Evolutionary conservation across 805 yeast species (phyloP).

Genomic region (Candida multigemmis): DNA sequence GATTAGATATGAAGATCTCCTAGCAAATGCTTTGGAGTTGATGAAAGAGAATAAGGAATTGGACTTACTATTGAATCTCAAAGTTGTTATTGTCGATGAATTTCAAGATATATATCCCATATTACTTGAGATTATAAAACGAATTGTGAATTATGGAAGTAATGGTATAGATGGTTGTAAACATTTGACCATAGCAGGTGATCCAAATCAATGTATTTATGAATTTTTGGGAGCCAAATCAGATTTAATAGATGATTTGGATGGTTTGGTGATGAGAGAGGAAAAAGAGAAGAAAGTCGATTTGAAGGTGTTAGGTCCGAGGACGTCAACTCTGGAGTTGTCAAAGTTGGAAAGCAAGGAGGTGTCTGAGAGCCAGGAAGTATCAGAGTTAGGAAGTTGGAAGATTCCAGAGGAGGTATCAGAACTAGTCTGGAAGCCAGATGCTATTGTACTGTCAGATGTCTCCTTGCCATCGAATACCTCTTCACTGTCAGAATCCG

Average conservation of each 20-base stretch:
- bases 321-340: no score
- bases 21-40: slow-evolving; percentile 18
- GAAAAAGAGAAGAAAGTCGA: slow-evolving; percentile 16
- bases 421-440: no score
- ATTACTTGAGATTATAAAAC: slow-evolving; percentile 34
- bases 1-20: slow-evolving; percentile 25
- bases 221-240: slow-evolving; percentile 51
- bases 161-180: slow-evolving; percentile 16
- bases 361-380: no score
- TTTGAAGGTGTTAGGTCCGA: no score
- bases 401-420: no score
- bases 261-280: slow-evolving; percentile 10
- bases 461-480: no score
- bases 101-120: slow-evolving; percentile 60
- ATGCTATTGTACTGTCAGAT: no score
- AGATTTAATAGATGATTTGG: slow-evolving; percentile 16
- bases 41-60: slow-evolving; percentile 12
- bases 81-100: slow-evolving; percentile 55
- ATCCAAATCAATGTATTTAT: slow-evolving; percentile 62
- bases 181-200: slow-evolving; percentile 65
- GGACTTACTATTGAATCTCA: slow-evolving; percentile 12
- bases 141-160: slow-evolving; percentile 27
- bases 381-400: no score
- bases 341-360: no score
- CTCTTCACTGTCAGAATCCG: no score